Percentiles rank a stretch among this genome's conserved stretches.
phyloP scores from a whole-genome alignment of 2,329 filamentous ascomycete species.

The Hymenoscyphus fraxineus region DNA sequence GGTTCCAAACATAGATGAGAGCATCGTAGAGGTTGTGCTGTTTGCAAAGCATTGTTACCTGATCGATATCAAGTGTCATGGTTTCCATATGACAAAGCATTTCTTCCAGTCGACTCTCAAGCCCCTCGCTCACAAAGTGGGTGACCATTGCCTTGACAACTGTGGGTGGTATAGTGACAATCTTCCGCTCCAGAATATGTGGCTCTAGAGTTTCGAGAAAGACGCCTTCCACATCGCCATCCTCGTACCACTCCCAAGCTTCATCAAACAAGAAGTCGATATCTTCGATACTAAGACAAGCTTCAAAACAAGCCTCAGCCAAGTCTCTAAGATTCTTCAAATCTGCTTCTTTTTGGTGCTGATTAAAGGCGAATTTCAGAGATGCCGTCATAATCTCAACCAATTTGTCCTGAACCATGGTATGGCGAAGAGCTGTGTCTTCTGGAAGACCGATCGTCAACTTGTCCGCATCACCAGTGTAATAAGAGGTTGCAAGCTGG shows the following conservation, averaged over 20 bases:
- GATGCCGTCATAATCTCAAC: slow-evolving; percentile 93
- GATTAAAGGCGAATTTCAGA: slow-evolving; percentile 79
- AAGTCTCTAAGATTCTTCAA: slow-evolving; percentile 66
- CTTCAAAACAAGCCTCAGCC: slow-evolving; percentile 76
- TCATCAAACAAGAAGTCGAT: slow-evolving; percentile 85
- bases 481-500: slow-evolving; percentile 85
- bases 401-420: slow-evolving; percentile 81
- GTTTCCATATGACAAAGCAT: slow-evolving; percentile 93
- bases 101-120: slow-evolving; percentile 79
- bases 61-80: slow-evolving; percentile 85
- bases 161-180: slow-evolving; percentile 72
- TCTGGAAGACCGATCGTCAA: slow-evolving; percentile 91
- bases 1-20: slow-evolving; percentile 94
- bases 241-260: slow-evolving; percentile 86
- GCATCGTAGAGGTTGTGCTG: slow-evolving; percentile 91
- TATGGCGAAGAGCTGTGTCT: slow-evolving; percentile 69
- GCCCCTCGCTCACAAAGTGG: slow-evolving; percentile 72
- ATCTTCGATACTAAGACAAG: slow-evolving; percentile 74
- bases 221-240: slow-evolving; percentile 65
- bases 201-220: slow-evolving; percentile 88
- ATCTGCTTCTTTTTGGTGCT: slow-evolving; percentile 45
- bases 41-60: slow-evolving; percentile 86
- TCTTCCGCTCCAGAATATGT: slow-evolving; percentile 74
- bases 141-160: slow-evolving; percentile 83
- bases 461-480: slow-evolving; percentile 86